Base-by-base conservation (phyloP, 768 basidiomycete species). In the Scleroderma citrinum region DNA sequence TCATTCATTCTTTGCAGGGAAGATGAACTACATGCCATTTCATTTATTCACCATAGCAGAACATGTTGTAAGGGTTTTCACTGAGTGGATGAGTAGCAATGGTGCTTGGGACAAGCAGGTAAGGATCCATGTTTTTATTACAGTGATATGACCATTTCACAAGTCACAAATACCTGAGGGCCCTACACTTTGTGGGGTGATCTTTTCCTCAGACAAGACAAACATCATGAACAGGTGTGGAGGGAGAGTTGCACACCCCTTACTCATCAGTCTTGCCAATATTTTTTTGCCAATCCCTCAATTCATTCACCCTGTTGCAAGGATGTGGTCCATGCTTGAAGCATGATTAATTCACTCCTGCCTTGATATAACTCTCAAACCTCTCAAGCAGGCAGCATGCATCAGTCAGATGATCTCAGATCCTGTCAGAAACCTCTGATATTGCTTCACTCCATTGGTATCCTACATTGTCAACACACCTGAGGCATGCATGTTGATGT, bases 381-480 rank as follows among this genome's bases (percentile, higher is more conserved):
- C 58, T 19, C 41, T 63, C 7, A 61, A 61, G 36, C 31, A 17
- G 2, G 55, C 51, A 2, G 55, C 58, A 4, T 1, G 5, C 16
- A 45, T 58, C 16, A 51, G 61, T 0, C 7, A 40, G 11, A 58
- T 58, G 55, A 52, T 63, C 46, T 30, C 24, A 0, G 61, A 63
- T 32, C 59, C 65, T n/a, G 10, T 53, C 2, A 60, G 69, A 3
- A 52, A 44, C 14, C 44, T 36, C 12, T 49, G 53, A 7, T 57
- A 55, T 29, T 61, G 58, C 21, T 65, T 54, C 47, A 67, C 64
- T 0, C 64, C 61, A 5, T 52, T 68, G 4, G 66, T 56, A 1
- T 42, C 59, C 0, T 66, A 57, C 48, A 68, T 70, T 12, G 63
- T 64, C 11, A 59, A 71, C 50, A 64, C 59, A 8, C 66, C 66